These are phyloP conservation scores for Chlorella sorokiniana DNA, from an alignment of 139 green algal genomes.

Conservation along the genomic window DNA sequence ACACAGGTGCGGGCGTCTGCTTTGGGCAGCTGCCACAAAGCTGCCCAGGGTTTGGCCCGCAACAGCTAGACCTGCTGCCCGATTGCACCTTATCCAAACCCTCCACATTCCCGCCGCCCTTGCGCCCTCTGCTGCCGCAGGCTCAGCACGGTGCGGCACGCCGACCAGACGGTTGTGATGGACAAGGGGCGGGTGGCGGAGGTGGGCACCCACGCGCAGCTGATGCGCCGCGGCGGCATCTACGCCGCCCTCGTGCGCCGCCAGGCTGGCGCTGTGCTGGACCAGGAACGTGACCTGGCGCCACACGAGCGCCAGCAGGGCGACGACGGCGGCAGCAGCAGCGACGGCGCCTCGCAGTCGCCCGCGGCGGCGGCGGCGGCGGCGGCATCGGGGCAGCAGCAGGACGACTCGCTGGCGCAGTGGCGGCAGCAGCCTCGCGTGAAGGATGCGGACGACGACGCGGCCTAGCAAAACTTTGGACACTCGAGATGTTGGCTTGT, in stretches of 20 bases:
- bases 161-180: conserved; percentile 79
- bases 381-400: not conserved
- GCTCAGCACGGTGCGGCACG: conserved; percentile 78
- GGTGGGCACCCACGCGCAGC: conserved; percentile 66
- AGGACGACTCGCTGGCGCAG: conserved; percentile 21
- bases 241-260: conserved; percentile 50
- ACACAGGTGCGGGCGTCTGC: conserved; percentile 64
- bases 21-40: too few species aligned
- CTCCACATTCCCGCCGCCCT: not conserved
- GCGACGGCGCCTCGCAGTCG: not conserved
- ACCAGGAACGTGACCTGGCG: conserved; percentile 30
- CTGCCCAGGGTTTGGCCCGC: too few species aligned
- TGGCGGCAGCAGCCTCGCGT: conserved; percentile 23
- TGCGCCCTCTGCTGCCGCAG: conserved; percentile 21
- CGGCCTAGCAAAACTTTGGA: not conserved
- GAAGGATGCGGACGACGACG: conserved; percentile 9
- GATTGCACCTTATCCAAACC: not conserved
- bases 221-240: conserved; percentile 48
- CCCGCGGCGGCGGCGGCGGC: not conserved
- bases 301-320: conserved; percentile 29
- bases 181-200: conserved; percentile 73
- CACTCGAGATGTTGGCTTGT: not conserved
- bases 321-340: not conserved
- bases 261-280: conserved; percentile 40
- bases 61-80: too few species aligned